phyloP scores from a whole-genome alignment of 352 stramenopile genomes.

The Globisporangium rhizosaccharum region DNA sequence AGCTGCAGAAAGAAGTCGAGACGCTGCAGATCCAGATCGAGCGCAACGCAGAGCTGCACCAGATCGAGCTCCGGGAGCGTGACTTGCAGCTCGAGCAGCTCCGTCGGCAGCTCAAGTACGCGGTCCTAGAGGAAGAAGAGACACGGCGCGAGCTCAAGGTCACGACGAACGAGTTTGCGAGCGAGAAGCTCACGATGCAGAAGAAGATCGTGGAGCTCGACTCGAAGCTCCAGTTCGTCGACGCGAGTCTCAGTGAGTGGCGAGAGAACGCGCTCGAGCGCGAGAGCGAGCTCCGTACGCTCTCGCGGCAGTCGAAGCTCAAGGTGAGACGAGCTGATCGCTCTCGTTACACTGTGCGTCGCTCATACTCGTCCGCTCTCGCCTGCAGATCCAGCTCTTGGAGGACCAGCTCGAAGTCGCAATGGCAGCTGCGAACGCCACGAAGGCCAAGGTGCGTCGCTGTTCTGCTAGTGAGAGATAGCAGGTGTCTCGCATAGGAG shows the following conservation, averaged over 20 bases:
- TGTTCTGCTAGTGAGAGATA: background rate
- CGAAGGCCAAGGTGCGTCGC: slow-evolving; percentile 10
- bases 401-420: slow-evolving; percentile 54
- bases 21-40: slow-evolving; percentile 49
- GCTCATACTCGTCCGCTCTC: too few relatives aligned
- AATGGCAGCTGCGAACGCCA: slow-evolving; percentile 22
- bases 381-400: slow-evolving; percentile 47
- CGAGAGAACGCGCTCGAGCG: slow-evolving; percentile 64
- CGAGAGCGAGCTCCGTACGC: slow-evolving; percentile 34
- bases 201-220: slow-evolving; percentile 73
- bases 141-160: slow-evolving; percentile 56
- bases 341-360: background rate
- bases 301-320: slow-evolving; percentile 40
- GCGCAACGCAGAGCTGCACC: slow-evolving; percentile 44
- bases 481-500: background rate
- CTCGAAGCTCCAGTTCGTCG: slow-evolving; percentile 58
- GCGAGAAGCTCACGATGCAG: slow-evolving; percentile 51
- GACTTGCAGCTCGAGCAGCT: slow-evolving; percentile 67
- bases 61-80: slow-evolving; percentile 64
- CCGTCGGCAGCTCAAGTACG: slow-evolving; percentile 56
- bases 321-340: slow-evolving; percentile 25
- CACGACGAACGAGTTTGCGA: slow-evolving; percentile 41
- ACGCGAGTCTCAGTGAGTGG: slow-evolving; percentile 61
- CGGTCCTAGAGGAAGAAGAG: slow-evolving; percentile 56
- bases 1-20: slow-evolving; percentile 46